Conservation (phyloP, 2,329 filamentous ascomycete genomes). For the Xylaria sp. region DNA sequence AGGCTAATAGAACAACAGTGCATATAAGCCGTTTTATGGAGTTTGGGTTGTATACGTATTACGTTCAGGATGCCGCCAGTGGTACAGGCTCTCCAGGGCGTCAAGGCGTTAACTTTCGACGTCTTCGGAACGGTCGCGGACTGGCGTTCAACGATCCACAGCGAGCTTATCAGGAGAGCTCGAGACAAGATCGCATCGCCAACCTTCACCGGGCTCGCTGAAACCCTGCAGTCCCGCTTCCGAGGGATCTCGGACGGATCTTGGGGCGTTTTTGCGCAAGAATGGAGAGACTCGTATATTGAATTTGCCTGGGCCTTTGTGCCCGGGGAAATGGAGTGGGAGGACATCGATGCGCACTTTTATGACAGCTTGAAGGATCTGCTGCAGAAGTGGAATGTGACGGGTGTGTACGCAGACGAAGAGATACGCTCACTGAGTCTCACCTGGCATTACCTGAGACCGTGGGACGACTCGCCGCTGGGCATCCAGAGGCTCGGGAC, state of each 20-base stretch:
- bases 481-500: conserved; percentile 62
- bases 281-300: conserved; percentile 72
- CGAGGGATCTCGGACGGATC: conserved; percentile 58
- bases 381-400: conserved; percentile 60
- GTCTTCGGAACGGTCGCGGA: conserved; percentile 82
- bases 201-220: conserved; percentile 50
- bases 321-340: conserved; percentile 57
- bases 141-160: conserved; percentile 72
- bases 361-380: conserved; percentile 64
- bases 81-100: conserved; percentile 29
- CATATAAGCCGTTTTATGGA: background rate
- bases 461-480: conserved; percentile 67
- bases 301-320: conserved; percentile 63
- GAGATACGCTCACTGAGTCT: conserved; percentile 69
- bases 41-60: background rate
- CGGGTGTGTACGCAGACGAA: conserved; percentile 63
- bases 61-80: conserved; percentile 2
- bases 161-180: conserved; percentile 60
- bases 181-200: conserved; percentile 55
- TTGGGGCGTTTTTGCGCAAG: conserved; percentile 69
- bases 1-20: background rate
- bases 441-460: conserved; percentile 73
- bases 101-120: conserved; percentile 73
- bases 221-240: conserved; percentile 53
- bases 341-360: conserved; percentile 76